These are phyloP conservation scores for Lasiodiplodia gonubiensis DNA, from an alignment of 2,329 filamentous ascomycete species.

Conservation along the genomic window DNA sequence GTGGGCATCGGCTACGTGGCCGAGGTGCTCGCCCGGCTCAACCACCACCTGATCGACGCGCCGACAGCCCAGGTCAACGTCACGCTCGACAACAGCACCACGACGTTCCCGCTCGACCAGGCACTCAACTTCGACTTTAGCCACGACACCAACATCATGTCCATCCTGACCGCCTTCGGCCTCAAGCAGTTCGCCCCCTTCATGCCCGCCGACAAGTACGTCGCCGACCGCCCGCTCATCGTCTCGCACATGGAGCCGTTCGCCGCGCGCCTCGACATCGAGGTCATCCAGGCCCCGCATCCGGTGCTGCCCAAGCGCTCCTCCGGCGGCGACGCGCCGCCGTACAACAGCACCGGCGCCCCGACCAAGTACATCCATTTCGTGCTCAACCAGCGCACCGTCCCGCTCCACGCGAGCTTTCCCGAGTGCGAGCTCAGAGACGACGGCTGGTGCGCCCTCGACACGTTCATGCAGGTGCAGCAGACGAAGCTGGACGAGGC, in stretches of 20 bases:
- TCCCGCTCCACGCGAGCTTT: conserved; percentile 71
- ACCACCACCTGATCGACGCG: conserved; percentile 62
- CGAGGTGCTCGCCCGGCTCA: conserved; percentile 72
- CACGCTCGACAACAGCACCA: conserved; percentile 70
- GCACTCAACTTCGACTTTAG: conserved; percentile 78
- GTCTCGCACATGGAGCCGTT: conserved; percentile 74
- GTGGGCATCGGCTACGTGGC: conserved; percentile 72
- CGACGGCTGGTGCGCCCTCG: conserved; percentile 79
- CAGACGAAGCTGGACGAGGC: conserved; percentile 63
- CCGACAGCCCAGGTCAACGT: conserved; percentile 61
- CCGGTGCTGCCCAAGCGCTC: conserved; percentile 57
- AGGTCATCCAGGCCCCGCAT: conserved; percentile 71
- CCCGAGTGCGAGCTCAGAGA: conserved; percentile 67
- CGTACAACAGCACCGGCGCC: conserved; percentile 42
- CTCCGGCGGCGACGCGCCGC: conserved; percentile 34
- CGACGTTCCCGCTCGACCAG: conserved; percentile 76
- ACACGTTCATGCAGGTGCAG: conserved; percentile 69
- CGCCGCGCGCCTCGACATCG: conserved; percentile 73
- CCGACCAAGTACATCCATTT: conserved; percentile 76
- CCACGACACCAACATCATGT: conserved; percentile 76
- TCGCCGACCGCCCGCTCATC: conserved; percentile 64
- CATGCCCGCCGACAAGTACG: conserved; percentile 60
- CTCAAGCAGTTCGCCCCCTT: conserved; percentile 69
- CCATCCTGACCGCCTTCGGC: conserved; percentile 74
- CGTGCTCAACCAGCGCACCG: conserved; percentile 73